Evolutionary conservation across 805 yeast genomes (phyloP), one percentile per base, ranked within the genome.

Genomic region (Lachancea fermentati): DNA sequence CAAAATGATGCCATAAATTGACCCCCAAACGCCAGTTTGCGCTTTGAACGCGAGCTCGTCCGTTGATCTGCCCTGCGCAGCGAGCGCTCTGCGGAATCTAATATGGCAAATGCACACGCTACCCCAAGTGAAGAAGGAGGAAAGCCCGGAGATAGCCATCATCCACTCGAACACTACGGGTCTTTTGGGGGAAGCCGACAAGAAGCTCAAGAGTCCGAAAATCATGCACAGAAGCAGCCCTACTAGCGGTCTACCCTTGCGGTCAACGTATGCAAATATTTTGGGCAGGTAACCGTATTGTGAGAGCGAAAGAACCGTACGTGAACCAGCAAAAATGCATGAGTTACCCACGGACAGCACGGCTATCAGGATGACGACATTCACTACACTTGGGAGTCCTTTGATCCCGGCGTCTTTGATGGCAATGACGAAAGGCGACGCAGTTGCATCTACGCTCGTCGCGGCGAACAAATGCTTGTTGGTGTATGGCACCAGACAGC

Each of bases 371-470:
- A 82, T 79, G 36, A 82, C 82, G 5, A 76, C 85, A 54, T 82
- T 82, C 64, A 82, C 69, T 24, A 82, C 74, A 30, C 76, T 69
- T 19, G 85, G 85, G 36, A 80, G 62, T 32, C 80, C 87, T 24
- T 59, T 64, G 47, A 80, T 78, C 44, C 85, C 85, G 19, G 82
- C 83, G 36, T 71, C 68, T 25, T 60, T 66, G 42, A 81, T 75
- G 24, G 91, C 85, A 62, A 84, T 77, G 39, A 83, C 91, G 50
- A 83, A 83, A 12, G 93, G 91, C 12, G 89, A 82, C 9, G 87
- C 84, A 12, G 79, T 63, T 32, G 81, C 82, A 47, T 75, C 77
- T 38, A 72, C 76, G 35, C 68, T 72, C 34, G 72, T 58, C 22
- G 73, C 66, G 43, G 75, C 74, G 40, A 73, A 62, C 46, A 71